Percentiles rank a stretch among this genome's conserved stretches.
Conservation (phyloP, 176 grass and related monocot genomes). For the Phoenix roebelenii region DNA sequence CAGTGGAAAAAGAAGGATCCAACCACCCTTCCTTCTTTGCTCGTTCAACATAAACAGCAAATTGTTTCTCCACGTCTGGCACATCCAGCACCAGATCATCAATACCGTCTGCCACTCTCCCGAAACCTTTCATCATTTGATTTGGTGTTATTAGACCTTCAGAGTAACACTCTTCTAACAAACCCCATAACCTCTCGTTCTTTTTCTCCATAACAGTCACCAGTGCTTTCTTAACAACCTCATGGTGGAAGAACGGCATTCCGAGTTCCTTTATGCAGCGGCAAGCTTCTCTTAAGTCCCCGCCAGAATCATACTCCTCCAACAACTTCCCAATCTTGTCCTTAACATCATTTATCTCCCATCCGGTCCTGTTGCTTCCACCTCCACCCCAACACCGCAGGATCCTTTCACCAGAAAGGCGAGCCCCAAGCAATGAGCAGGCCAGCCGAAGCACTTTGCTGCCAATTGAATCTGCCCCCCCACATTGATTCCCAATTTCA, state of each 20-base stretch:
- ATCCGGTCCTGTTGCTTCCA: slow-evolving; percentile 28
- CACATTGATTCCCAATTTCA: slow-evolving; percentile 21
- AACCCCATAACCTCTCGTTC: slow-evolving; percentile 36
- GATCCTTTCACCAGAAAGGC: slow-evolving; percentile 62
- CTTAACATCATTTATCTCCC: slow-evolving; percentile 55
- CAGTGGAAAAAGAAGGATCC: slow-evolving; percentile 15
- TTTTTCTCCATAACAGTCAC: slow-evolving; percentile 70
- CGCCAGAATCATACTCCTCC: slow-evolving; percentile 69
- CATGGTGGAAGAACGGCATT: slow-evolving; percentile 86
- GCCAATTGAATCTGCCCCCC: slow-evolving; percentile 6
- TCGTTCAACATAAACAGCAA: slow-evolving; percentile 42
- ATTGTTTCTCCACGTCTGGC: slow-evolving; percentile 43
- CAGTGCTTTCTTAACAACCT: slow-evolving; percentile 75
- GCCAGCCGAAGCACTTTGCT: slow-evolving; percentile 39
- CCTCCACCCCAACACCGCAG: slow-evolving; percentile 73
- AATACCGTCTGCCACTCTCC: slow-evolving; percentile 43
- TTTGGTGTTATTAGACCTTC: slow-evolving; percentile 53
- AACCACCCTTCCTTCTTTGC: slow-evolving; percentile 59
- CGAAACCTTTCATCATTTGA: slow-evolving; percentile 67
- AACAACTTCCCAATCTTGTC: slow-evolving; percentile 57
- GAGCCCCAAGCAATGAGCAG: slow-evolving; percentile 31
- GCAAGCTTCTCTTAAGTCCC: slow-evolving; percentile 56
- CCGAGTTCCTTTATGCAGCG: slow-evolving; percentile 62
- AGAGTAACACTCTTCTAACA: slow-evolving; percentile 57
- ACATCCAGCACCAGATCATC: slow-evolving; percentile 76